Percentiles rank a stretch among this genome's conserved stretches.
phyloP scores from a whole-genome alignment of 305 asterid genomes.

The Fraxinus ornus region DNA sequence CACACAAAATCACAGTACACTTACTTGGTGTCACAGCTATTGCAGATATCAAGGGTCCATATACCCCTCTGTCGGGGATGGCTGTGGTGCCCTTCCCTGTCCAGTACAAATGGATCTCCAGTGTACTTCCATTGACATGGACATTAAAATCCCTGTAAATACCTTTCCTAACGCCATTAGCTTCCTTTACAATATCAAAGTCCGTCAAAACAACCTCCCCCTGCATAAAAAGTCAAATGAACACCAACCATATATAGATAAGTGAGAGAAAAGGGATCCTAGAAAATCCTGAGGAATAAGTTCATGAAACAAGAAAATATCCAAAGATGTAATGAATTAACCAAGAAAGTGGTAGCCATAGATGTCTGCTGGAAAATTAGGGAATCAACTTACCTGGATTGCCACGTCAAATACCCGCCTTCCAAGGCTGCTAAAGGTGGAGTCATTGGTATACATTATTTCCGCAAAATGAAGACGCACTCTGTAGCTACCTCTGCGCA shows the following conservation, averaged over 20 bases:
- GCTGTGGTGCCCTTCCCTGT: slow-evolving; percentile 90
- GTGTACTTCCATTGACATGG: slow-evolving; percentile 59
- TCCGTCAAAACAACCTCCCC: slow-evolving; percentile 65
- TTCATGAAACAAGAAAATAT: neutral
- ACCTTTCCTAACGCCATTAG: slow-evolving; percentile 62
- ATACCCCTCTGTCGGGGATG: slow-evolving; percentile 75
- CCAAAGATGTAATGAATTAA: neutral
- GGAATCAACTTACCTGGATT: slow-evolving; percentile 62
- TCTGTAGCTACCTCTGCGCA: slow-evolving; percentile 69
- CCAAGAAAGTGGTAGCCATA: neutral
- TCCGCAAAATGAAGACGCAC: slow-evolving; percentile 95
- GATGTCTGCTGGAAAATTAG: neutral
- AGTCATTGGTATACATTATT: slow-evolving; percentile 52
- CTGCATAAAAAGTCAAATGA: slow-evolving; percentile 39
- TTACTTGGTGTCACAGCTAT: slow-evolving; percentile 82
- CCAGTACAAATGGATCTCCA: slow-evolving; percentile 95
- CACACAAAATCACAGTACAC: slow-evolving; percentile 21
- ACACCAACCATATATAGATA: neutral
- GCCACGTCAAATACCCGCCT: slow-evolving; percentile 76
- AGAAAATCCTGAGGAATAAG: neutral
- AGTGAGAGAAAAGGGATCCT: neutral
- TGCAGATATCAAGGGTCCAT: slow-evolving; percentile 94
- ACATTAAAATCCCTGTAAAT: slow-evolving; percentile 43
- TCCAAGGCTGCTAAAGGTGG: slow-evolving; percentile 68
- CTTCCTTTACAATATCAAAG: slow-evolving; percentile 60